Conservation (phyloP, 2,329 filamentous ascomycete species). For the Seiridium cupressi region DNA sequence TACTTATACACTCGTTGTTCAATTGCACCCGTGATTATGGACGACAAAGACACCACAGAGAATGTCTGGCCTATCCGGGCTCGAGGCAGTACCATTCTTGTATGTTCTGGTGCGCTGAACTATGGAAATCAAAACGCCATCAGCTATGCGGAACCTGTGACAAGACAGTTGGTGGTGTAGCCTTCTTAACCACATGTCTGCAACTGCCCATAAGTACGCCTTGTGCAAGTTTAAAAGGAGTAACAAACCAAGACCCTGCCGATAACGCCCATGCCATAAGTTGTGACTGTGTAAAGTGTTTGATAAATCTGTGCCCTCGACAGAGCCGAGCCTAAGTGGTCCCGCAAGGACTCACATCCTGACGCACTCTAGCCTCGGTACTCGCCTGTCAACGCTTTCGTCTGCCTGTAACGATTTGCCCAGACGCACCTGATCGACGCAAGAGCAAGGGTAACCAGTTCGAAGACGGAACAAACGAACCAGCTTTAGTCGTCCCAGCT, state of each 20-base stretch:
- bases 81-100: no score
- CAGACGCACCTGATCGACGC: background rate
- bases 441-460: background rate
- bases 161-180: background rate
- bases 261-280: background rate
- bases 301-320: background rate
- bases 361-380: no score
- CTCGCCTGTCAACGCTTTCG: no score
- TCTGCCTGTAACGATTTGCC: no score
- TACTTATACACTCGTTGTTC: no score
- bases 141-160: constrained; percentile 4
- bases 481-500: constrained; percentile 86
- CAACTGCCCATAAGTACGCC: background rate
- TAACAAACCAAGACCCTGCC: background rate
- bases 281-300: no score
- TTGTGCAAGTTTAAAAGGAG: background rate
- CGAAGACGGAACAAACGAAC: background rate
- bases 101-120: background rate
- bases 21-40: no score
- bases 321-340: background rate
- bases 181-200: background rate
- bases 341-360: no score
- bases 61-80: no score
- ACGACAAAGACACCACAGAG: no score
- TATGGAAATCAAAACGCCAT: constrained; percentile 4